A percentile compares a stretch with the other conserved stretches of the same genome.
Evolutionary conservation across 805 yeast species (phyloP).

Genomic region (Metschnikowia lunata): DNA sequence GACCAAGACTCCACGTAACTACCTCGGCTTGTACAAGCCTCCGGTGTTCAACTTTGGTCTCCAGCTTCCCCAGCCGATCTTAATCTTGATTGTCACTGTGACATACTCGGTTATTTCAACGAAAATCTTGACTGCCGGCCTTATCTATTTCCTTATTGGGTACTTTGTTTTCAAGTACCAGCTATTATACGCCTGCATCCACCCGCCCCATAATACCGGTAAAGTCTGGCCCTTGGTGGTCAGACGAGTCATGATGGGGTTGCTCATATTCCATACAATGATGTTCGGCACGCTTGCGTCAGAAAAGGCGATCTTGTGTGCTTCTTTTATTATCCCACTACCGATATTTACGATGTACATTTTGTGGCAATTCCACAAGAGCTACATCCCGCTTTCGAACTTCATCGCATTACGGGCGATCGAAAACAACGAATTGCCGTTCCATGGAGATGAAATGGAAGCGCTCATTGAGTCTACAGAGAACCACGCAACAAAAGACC

Average conservation of each 20-base stretch:
- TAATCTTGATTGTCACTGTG: conserved; percentile 78
- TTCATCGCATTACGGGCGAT: conserved; percentile 87
- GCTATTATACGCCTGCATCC: conserved; percentile 83
- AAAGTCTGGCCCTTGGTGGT: conserved; percentile 92
- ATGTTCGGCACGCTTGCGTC: conserved; percentile 88
- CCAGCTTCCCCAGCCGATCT: conserved; percentile 85
- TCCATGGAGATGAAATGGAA: conserved; percentile 21
- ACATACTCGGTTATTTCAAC: conserved; percentile 88
- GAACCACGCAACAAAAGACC: conserved; percentile 20
- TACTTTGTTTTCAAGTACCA: conserved; percentile 90
- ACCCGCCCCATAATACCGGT: conserved; percentile 95
- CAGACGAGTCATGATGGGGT: conserved; percentile 75
- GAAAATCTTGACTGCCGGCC: conserved; percentile 78
- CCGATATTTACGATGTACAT: conserved; percentile 65
- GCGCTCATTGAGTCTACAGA: conserved; percentile 7
- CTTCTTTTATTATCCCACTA: conserved; percentile 68
- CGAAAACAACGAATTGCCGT: conserved; percentile 38
- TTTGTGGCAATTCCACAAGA: conserved; percentile 76
- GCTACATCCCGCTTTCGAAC: conserved; percentile 72
- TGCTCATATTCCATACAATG: conserved; percentile 80
- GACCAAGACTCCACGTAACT: conserved; percentile 82
- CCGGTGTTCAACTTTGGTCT: conserved; percentile 91
- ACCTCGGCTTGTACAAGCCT: conserved; percentile 71
- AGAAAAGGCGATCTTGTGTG: conserved; percentile 72
- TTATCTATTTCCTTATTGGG: conserved; percentile 79